Evolutionary conservation across 257 asterid species (phyloP), one percentile per base, ranked within the genome.

Genomic region (Nicotiana obtusifolia): DNA sequence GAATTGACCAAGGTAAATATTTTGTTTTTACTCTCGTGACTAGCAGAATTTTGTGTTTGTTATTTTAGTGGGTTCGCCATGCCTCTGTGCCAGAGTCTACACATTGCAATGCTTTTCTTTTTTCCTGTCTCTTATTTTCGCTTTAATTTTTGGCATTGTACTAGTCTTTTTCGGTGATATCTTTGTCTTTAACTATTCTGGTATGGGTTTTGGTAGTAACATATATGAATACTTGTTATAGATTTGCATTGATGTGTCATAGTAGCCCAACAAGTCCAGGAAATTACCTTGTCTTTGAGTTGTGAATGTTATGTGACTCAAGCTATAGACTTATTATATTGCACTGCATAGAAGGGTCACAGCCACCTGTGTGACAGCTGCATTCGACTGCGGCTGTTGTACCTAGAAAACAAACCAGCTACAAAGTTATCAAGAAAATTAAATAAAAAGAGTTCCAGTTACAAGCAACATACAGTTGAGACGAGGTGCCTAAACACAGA

Each of bases 1-100:
- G 89, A 88, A 81, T 78, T 94, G 87, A 89, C 95, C 59, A 94
- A 94, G 98, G 99, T 95, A 86, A 37, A 14, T 67, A 7, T 14
- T n/a, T 8, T 15, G 10, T 19, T 20, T 19, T 68, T 69, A 64
- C 7, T 20, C 10, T 75, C 20, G 64, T 56, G 44, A 14, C 80
- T 10, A 66, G 47, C 49, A 66, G 49, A 66, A 66, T 31, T 4
- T 31, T 7, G 5, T 64, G 44, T 31, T 16, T 31, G 14, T 66
- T 66, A 17, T n/a, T 65, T 17, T 17, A 31, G 52, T 41, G 75
- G 49, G 24, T 31, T 31, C 26, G 5, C 57, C 2, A 31, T 65
- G 8, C 49, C 75, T 17, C 75, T 66, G 4, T 31, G 14, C 14
- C 24, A 30, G 75, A 31, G 24, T 66, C 24, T 66, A 31, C 15